Evolutionary conservation across 768 basidiomycete species (phyloP), one percentile per base, ranked within the genome.

Genomic region (Obba rivulosa): DNA sequence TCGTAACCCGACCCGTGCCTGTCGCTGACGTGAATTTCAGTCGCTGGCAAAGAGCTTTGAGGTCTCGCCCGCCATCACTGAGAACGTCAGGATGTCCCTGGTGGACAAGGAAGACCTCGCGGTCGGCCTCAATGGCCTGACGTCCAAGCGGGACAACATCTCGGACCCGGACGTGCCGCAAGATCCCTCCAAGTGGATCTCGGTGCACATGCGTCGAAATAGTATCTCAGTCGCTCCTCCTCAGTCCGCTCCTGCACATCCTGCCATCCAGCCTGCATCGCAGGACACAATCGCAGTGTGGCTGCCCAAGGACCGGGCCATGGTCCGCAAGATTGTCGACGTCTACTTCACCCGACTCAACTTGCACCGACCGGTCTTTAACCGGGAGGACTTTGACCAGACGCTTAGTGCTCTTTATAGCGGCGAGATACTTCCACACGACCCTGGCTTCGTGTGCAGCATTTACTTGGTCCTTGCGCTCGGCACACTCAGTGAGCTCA

Each of bases 401-500:
- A 72, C 74, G 13, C 66, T 92, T 44, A 70, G 77, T 36, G 75
- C 78, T 18, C 72, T 89, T 16, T 92, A 92, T 59, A 75, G 80
- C 0, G 75, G 74, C 41, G 63, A 69, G 8, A 65, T 67, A 8
- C 54, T 73, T 2, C 74, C 78, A 18, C 72, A 80, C 53, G 89
- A 92, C 59, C 85, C 87, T 13, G 90, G 90, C 17, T 87, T 80
- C 64, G 58, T 92, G 3, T 91, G 86, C 66, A 81, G 83, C 63
- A 62, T 86, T 49, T 91, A 92, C 62, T 70, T 92, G 23, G 69
- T 92, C 34, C 67, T 92, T 43, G 89, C 87, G 0, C 75, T 92
- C 1, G 89, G 89, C 2, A 90, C 90, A 2, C 73, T 92, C 54
- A 85, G 83, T 67, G 87, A 91, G 57, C 75, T 90, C 55, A 90